These are phyloP conservation scores for Citrullus mucosospermus DNA, from an alignment of 306 rosid species.

Conservation along the genomic window DNA sequence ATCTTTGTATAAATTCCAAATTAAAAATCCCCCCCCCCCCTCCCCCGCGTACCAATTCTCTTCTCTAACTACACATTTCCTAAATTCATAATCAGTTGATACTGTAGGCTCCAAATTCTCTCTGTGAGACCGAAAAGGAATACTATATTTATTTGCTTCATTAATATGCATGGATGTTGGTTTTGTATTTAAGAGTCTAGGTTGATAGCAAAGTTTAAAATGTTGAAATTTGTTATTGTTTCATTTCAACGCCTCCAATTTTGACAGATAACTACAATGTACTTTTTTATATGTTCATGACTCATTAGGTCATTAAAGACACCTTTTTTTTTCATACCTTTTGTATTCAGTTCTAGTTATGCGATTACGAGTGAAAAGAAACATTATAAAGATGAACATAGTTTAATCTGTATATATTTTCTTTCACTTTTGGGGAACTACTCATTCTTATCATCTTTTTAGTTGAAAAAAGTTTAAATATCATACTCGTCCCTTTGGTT, in stretches of 20 bases:
- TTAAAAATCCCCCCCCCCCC: too few relatives aligned
- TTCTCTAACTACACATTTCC: neutral
- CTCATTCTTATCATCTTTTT: neutral
- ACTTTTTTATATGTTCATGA: neutral
- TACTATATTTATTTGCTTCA: neutral
- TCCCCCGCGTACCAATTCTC: too few relatives aligned
- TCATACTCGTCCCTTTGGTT: too few relatives aligned
- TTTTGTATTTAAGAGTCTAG: neutral
- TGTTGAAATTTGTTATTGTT: neutral
- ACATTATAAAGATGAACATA: neutral
- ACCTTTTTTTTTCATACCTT: neutral
- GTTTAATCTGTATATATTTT: neutral
- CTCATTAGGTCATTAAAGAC: neutral
- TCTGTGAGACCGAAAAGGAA: neutral
- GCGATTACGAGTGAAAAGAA: neutral
- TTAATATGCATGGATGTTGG: neutral
- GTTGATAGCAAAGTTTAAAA: neutral
- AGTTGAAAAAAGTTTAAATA: too few relatives aligned
- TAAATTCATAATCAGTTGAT: neutral
- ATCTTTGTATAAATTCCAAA: conserved; percentile 2
- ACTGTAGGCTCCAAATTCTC: neutral
- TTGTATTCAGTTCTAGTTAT: neutral
- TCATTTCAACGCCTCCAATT: neutral
- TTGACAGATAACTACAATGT: neutral
- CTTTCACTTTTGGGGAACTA: neutral